These are phyloP conservation scores for Adansonia grandidieri DNA, from an alignment of 441 rosid genomes.

Conservation along the genomic window DNA sequence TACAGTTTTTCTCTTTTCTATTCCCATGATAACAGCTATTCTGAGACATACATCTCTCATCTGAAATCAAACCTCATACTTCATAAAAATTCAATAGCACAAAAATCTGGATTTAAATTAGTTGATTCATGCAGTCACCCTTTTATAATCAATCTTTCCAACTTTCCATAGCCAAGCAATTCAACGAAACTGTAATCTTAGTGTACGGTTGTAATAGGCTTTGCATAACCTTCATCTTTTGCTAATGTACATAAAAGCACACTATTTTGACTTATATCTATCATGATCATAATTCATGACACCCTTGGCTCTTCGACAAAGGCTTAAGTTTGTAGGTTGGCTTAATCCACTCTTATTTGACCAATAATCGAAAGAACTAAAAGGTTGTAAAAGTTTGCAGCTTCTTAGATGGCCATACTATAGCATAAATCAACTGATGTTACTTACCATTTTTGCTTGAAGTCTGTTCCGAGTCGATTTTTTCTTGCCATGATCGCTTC, in stretches of 20 bases:
- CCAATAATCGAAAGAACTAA: neutral
- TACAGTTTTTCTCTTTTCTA: neutral
- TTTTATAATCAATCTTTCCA: too few relatives aligned
- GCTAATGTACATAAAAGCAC: neutral
- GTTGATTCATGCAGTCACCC: too few relatives aligned
- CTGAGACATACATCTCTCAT: neutral
- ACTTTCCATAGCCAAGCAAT: too few relatives aligned
- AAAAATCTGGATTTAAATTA: neutral
- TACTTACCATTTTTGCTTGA: slow-evolving; percentile 47
- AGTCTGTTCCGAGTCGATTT: slow-evolving; percentile 41
- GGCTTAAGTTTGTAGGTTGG: neutral
- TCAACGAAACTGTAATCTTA: too few relatives aligned
- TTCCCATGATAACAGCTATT: neutral
- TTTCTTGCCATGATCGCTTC: slow-evolving; percentile 44
- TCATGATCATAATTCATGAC: neutral
- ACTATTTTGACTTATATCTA: slow-evolving; percentile 8
- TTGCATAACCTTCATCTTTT: too few relatives aligned
- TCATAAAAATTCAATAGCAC: neutral
- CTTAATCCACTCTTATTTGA: neutral
- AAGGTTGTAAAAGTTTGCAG: slow-evolving; percentile 7
- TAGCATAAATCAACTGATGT: neutral
- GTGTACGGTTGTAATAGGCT: too few relatives aligned
- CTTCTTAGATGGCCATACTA: neutral
- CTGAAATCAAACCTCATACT: neutral
- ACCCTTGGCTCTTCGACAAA: neutral